A percentile compares a stretch with the other conserved stretches of the same genome.
phyloP scores from a whole-genome alignment of 805 yeast genomes.

The Candida tibetensis region DNA sequence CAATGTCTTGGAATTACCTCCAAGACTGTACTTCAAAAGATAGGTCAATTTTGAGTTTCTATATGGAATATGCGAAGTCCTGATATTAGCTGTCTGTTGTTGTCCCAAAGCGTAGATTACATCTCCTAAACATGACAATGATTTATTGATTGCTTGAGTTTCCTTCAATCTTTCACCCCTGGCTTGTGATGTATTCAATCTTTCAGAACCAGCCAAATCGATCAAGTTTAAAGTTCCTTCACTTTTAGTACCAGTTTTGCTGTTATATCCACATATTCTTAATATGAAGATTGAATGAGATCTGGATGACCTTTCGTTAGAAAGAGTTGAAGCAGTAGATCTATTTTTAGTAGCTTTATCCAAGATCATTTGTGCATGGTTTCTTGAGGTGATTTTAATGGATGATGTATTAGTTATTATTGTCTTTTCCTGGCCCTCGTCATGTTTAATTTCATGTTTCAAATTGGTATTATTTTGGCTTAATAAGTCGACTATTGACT shows the following conservation, averaged over 20 bases:
- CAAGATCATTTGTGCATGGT: constrained; percentile 51
- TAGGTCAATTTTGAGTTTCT: constrained; percentile 77
- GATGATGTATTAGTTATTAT: constrained; percentile 58
- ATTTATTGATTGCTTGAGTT: constrained; percentile 85
- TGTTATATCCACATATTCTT: constrained; percentile 53
- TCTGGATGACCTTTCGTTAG: constrained; percentile 84
- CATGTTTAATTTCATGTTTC: constrained; percentile 73
- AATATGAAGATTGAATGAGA: constrained; percentile 84
- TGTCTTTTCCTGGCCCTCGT: constrained; percentile 51
- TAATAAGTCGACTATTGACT: constrained; percentile 69
- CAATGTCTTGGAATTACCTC: constrained; percentile 83
- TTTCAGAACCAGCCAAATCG: constrained; percentile 93
- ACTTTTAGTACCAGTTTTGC: constrained; percentile 42
- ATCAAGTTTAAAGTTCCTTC: constrained; percentile 74
- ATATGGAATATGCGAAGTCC: constrained; percentile 56
- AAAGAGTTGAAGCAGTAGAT: constrained; percentile 75
- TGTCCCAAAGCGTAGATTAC: constrained; percentile 70
- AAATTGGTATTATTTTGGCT: constrained; percentile 16
- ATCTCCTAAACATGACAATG: constrained; percentile 85
- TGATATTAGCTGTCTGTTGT: constrained; percentile 29
- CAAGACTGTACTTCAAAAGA: constrained; percentile 75
- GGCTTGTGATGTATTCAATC: constrained; percentile 71
- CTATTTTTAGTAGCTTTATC: constrained; percentile 58
- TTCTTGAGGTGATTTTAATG: constrained; percentile 43
- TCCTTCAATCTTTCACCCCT: constrained; percentile 79